These are phyloP conservation scores for Pleurotus cornucopiae DNA, from an alignment of 768 basidiomycete species.

Conservation along the genomic window DNA sequence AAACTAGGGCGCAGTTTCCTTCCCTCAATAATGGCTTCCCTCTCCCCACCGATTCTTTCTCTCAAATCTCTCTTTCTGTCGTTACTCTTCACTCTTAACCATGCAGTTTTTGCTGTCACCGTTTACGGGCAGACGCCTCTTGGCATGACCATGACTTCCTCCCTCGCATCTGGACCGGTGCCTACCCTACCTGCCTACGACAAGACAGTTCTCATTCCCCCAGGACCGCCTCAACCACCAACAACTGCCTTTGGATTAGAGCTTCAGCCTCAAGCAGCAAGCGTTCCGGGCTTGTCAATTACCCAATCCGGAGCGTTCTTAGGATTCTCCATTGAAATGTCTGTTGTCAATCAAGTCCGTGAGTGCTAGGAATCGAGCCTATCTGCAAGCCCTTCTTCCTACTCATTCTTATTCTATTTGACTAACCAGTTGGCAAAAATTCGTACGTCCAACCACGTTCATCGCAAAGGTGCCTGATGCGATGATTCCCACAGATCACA, in stretches of 20 bases:
- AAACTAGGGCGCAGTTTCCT: neutral
- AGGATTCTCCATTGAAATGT: conserved; percentile 45
- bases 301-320: conserved; percentile 20
- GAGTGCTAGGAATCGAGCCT: conserved; percentile 13
- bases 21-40: neutral
- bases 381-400: neutral
- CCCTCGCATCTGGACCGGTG: neutral
- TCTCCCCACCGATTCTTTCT: neutral
- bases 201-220: conserved; percentile 6
- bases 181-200: conserved; percentile 8
- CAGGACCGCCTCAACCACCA: conserved; percentile 6
- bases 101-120: conserved; percentile 2
- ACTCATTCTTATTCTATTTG: neutral
- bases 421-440: conserved; percentile 45
- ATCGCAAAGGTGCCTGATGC: neutral
- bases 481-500: neutral
- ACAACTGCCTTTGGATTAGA: conserved; percentile 9
- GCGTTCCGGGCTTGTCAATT: conserved; percentile 14
- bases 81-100: conserved; percentile 1
- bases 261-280: neutral
- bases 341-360: conserved; percentile 36
- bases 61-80: conserved; percentile 7
- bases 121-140: conserved; percentile 7
- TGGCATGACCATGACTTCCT: conserved; percentile 1
- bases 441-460: conserved; percentile 26